phyloP scores from a whole-genome alignment of 2,329 filamentous ascomycete genomes.

The Penicillium sp. region DNA sequence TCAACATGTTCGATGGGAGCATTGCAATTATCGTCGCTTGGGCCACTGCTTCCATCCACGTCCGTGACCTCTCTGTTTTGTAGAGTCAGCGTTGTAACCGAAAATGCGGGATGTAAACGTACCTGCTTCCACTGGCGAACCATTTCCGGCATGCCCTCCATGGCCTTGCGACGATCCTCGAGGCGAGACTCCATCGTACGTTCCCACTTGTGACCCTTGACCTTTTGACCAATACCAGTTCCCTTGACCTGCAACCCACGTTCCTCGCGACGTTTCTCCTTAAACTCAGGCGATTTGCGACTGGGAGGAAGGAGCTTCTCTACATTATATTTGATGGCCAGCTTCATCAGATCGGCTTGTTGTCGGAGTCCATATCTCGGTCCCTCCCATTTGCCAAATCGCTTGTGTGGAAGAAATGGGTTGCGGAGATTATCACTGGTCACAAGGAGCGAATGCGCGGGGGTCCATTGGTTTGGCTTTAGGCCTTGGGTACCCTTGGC shows the following conservation, averaged over 20 bases:
- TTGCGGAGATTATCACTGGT: constrained; percentile 60
- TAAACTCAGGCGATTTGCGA: constrained; percentile 70
- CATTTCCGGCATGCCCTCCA: constrained; percentile 91
- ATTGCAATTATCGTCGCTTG: constrained; percentile 45
- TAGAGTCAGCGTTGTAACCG: constrained; percentile 36
- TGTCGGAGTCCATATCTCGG: constrained; percentile 80
- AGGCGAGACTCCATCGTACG: constrained; percentile 79
- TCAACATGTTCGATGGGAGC: not conserved
- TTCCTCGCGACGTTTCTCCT: constrained; percentile 71
- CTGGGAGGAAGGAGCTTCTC: constrained; percentile 78
- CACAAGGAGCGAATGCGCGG: constrained; percentile 37
- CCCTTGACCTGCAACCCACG: constrained; percentile 84
- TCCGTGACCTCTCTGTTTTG: constrained; percentile 65
- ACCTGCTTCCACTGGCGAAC: constrained; percentile 93
- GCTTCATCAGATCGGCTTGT: constrained; percentile 87
- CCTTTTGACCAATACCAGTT: constrained; percentile 86
- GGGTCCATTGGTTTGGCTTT: constrained; percentile 32
- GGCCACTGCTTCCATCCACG: constrained; percentile 76
- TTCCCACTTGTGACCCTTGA: constrained; percentile 96
- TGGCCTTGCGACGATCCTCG: constrained; percentile 86
- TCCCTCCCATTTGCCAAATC: constrained; percentile 80
- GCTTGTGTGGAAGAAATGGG: constrained; percentile 79
- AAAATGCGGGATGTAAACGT: constrained; percentile 37
- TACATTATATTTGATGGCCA: constrained; percentile 76
- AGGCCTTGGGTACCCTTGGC: constrained; percentile 43